Evolutionary conservation across 192 early-diverging fungal species (phyloP), one percentile per base, ranked within the genome.

Genomic region (Umbelopsis sp.): DNA sequence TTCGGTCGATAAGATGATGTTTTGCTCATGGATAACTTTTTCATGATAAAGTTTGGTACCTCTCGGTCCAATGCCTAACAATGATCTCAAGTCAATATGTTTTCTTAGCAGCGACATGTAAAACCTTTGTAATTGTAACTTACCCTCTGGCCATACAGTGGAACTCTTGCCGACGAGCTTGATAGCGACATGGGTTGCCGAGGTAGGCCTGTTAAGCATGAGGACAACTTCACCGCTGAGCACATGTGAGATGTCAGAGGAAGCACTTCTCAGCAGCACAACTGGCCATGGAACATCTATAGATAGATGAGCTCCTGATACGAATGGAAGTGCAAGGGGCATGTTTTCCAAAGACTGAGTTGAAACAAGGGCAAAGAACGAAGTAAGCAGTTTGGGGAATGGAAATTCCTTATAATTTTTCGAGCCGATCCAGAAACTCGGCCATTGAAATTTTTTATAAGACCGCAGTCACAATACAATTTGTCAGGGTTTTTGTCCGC

Each of bases 81-180:
- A 64, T 21, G 10, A 27, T 44, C n/a, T 25, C 13, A 7, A 48
- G 6, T 1, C 37, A 6, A 6, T 41, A 4, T 1, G 37, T 9
- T 45, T 8, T n/a, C 35, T 13, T 25, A 18, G 2, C 55, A 35
- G 16, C 30, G 18, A 35, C 13, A 27, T 33, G 30, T 16, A 10
- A 3, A 30, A 35, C 18, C 0, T 3, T 18, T 11, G 25, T 4
- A 18, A 18, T 1, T 27, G 11, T 33, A 1, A 27, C 30, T n/a
- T 71, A 78, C 77, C 72, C 69, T 79, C 73, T 25, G 77, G 77
- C 77, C 77, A 79, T 23, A 79, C 41, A 22, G 64, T 79, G 35
- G 46, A 51, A n/a, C 67, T 61, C 47, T 71, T 68, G 21, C 77
- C 77, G 22, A 66, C 44, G 8, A 74, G 67, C 52, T 74, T 71